phyloP scores from a whole-genome alignment of 2,329 filamentous ascomycete species.

The Fusarium paranaense region DNA sequence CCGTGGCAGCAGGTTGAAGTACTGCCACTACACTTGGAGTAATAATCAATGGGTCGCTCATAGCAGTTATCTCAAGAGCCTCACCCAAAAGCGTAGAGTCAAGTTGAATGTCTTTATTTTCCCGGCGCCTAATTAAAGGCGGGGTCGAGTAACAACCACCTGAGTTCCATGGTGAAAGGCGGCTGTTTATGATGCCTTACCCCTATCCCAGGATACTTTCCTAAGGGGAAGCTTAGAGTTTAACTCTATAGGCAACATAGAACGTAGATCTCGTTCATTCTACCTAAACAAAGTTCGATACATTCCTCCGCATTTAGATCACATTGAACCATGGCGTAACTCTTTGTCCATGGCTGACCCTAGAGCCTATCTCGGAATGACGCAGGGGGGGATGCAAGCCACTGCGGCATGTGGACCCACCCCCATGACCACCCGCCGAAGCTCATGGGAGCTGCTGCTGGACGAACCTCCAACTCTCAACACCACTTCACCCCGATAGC shows the following conservation, averaged over 20 bases:
- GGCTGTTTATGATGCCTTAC: not conserved
- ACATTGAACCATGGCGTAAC: not conserved
- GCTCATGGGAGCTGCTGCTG: not conserved
- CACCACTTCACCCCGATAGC: not conserved
- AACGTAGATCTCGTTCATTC: not conserved
- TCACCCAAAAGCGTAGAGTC: not conserved
- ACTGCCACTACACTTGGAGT: not conserved
- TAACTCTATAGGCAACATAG: not conserved
- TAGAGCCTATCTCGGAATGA: not conserved
- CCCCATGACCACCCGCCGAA: conserved; percentile 18
- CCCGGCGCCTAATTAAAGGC: not conserved
- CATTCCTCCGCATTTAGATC: not conserved
- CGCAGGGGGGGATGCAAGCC: conserved; percentile 27
- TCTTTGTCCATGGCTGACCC: not conserved
- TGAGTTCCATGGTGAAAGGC: not conserved
- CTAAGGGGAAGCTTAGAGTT: not conserved
- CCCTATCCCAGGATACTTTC: too few species aligned
- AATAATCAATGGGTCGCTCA: not conserved
- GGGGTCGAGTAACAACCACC: not conserved
- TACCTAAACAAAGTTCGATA: not conserved
- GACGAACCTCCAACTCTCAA: conserved; percentile 4
- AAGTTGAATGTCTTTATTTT: not conserved
- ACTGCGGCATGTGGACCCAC: conserved; percentile 33
- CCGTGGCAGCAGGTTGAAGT: not conserved
- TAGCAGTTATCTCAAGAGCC: not conserved